Evolutionary conservation across 208 protist species (phyloP).

Genomic region (Trypanosoma vivax): DNA sequence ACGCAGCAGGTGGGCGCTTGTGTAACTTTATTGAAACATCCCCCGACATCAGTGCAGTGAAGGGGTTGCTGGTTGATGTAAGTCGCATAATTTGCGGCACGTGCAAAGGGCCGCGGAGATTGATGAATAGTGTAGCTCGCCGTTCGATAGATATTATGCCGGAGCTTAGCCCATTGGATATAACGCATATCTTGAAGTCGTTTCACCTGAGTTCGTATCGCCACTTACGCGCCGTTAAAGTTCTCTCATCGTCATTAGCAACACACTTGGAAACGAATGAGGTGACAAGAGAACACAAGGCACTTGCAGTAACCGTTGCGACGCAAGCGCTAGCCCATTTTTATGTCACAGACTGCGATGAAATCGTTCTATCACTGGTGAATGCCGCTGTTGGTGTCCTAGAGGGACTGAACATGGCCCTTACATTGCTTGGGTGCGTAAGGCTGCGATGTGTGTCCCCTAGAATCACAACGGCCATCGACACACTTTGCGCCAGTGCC

Average conservation of each 20-base stretch:
- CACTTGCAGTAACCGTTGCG: conserved; percentile 8
- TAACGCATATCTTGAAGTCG: conserved; percentile 29
- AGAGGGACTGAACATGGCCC: conserved; percentile 15
- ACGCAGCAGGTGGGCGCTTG: conserved; percentile 25
- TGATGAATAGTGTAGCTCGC: conserved; percentile 49
- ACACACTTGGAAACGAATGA: background rate
- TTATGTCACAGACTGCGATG: conserved; percentile 11
- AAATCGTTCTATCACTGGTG: conserved; percentile 13
- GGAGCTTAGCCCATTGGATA: conserved; percentile 27
- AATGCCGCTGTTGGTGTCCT: background rate
- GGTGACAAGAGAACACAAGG: conserved; percentile 6
- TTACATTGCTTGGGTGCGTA: conserved; percentile 11
- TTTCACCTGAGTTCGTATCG: conserved; percentile 46
- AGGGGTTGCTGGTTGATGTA: conserved; percentile 19
- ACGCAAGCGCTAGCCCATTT: conserved; percentile 19
- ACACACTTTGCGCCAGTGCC: conserved; percentile 9
- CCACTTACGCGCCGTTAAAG: conserved; percentile 38
- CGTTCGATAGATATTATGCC: conserved; percentile 22
- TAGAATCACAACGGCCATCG: background rate
- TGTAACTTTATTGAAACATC: conserved; percentile 22
- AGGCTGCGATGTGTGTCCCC: conserved; percentile 15
- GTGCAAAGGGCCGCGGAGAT: conserved; percentile 33
- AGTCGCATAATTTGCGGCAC: conserved; percentile 7
- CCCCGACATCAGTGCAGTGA: conserved; percentile 12
- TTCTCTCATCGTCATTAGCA: conserved; percentile 30